A percentile compares a stretch with the other conserved stretches of the same genome.
Conservation (phyloP, 2,329 filamentous ascomycete species). For the Colletotrichum acutatum region DNA sequence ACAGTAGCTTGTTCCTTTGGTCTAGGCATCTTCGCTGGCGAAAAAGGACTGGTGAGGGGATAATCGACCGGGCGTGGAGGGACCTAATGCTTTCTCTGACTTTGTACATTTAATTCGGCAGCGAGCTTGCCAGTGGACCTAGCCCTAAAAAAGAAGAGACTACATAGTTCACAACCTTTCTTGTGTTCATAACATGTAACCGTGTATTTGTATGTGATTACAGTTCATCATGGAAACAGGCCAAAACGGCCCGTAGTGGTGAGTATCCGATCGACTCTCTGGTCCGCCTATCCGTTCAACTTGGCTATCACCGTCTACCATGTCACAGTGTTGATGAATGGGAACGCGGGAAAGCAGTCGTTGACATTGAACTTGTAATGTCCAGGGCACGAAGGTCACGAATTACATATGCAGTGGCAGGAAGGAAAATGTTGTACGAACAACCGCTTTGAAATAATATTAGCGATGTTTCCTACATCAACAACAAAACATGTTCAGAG, state of each 20-base stretch:
- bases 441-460: neutral
- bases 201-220: neutral
- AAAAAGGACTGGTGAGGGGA: neutral
- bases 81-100: conserved; percentile 20
- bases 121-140: conserved; percentile 20
- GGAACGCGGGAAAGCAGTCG: neutral
- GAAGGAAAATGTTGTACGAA: neutral
- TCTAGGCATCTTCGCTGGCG: neutral
- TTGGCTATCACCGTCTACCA: no score
- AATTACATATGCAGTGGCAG: neutral
- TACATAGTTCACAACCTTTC: conserved; percentile 14
- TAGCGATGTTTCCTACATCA: neutral
- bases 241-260: no score
- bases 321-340: no score
- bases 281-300: no score
- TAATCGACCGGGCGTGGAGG: conserved; percentile 1
- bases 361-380: neutral
- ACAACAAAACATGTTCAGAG: neutral
- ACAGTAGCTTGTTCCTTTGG: conserved; percentile 11
- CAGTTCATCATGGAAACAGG: neutral
- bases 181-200: neutral
- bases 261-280: no score
- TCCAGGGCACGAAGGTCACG: neutral
- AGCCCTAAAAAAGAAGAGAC: conserved; percentile 9
- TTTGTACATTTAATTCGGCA: conserved; percentile 35